Conservation (phyloP, 2,329 filamentous ascomycete genomes). For the Plenodomus biglobosus region DNA sequence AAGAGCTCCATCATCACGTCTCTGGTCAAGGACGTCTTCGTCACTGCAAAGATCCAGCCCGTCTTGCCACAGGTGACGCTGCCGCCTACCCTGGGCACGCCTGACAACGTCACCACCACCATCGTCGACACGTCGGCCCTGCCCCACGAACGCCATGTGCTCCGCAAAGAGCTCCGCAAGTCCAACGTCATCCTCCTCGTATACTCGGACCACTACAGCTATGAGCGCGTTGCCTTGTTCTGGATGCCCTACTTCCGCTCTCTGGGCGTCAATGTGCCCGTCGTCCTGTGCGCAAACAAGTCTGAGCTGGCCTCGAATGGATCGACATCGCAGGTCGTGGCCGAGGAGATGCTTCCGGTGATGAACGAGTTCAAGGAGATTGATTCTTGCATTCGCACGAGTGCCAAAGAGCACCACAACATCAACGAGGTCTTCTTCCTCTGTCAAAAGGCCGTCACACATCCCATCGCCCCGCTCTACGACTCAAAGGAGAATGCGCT, state of each 20-base stretch:
- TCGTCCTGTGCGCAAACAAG: slow-evolving; percentile 96
- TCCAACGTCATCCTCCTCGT: slow-evolving; percentile 96
- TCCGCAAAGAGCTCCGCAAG: slow-evolving; percentile 93
- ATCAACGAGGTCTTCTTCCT: slow-evolving; percentile 95
- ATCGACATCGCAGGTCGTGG: slow-evolving; percentile 79
- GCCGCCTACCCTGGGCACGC: slow-evolving; percentile 86
- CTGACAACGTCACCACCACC: slow-evolving; percentile 94
- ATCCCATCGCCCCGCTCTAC: slow-evolving; percentile 93
- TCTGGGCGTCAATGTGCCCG: slow-evolving; percentile 96
- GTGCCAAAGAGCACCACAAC: slow-evolving; percentile 87
- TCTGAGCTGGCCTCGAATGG: slow-evolving; percentile 79
- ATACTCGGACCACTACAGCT: slow-evolving; percentile 98
- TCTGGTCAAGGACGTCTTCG: slow-evolving; percentile 95
- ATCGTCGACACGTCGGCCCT: slow-evolving; percentile 97
- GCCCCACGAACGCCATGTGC: slow-evolving; percentile 84
- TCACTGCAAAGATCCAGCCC: slow-evolving; percentile 91
- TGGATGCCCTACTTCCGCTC: slow-evolving; percentile 99
- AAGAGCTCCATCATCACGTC: slow-evolving; percentile 73
- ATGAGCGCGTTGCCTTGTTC: slow-evolving; percentile 93
- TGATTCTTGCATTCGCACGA: slow-evolving; percentile 94
- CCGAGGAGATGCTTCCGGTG: slow-evolving; percentile 96
- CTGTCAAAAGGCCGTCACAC: slow-evolving; percentile 96
- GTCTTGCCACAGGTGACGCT: slow-evolving; percentile 95
- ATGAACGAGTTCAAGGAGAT: slow-evolving; percentile 99
- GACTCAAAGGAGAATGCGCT: slow-evolving; percentile 87